These are phyloP conservation scores for barrel medic (Medicago truncatula) DNA, from an alignment of 306 rosid genomes.

Conservation along the genomic window DNA sequence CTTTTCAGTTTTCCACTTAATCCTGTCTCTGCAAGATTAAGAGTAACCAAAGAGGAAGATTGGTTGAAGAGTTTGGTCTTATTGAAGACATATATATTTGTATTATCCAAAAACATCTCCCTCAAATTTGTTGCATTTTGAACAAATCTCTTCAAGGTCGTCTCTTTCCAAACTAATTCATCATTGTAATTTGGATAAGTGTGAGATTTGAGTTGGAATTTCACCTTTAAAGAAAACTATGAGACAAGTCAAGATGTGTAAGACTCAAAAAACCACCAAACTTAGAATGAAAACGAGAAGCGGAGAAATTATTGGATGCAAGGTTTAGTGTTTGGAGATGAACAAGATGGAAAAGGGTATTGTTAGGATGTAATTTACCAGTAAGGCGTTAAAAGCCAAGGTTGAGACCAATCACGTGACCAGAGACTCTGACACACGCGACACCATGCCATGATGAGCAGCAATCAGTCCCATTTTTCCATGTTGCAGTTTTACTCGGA, in stretches of 20 bases:
- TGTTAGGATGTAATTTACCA: conserved; percentile 27
- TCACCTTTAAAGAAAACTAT: neutral
- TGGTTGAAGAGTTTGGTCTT: neutral
- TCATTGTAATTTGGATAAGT: neutral
- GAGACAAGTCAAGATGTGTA: neutral
- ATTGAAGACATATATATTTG: too few species aligned
- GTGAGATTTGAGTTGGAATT: neutral
- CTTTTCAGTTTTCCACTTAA: neutral
- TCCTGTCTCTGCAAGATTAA: fast-evolving
- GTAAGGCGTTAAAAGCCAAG: conserved; percentile 1
- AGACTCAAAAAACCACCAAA: neutral
- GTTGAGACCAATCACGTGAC: conserved; percentile 34
- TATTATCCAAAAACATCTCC: too few species aligned
- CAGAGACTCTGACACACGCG: neutral
- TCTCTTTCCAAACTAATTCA: neutral
- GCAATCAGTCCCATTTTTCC: conserved; percentile 32
- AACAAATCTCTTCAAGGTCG: neutral
- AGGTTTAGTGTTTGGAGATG: conserved; percentile 18
- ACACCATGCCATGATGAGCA: conserved; percentile 41
- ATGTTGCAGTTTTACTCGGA: neutral
- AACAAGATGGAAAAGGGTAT: conserved; percentile 1
- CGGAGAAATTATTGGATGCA: neutral
- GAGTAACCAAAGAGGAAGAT: conserved; percentile 33
- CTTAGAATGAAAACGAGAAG: neutral
- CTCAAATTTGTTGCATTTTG: conserved; percentile 18